Evolutionary conservation across 371 early-diverging fungal genomes (phyloP), one percentile per base, ranked within the genome.

Genomic region (Syncephalastrum contaminatum): DNA sequence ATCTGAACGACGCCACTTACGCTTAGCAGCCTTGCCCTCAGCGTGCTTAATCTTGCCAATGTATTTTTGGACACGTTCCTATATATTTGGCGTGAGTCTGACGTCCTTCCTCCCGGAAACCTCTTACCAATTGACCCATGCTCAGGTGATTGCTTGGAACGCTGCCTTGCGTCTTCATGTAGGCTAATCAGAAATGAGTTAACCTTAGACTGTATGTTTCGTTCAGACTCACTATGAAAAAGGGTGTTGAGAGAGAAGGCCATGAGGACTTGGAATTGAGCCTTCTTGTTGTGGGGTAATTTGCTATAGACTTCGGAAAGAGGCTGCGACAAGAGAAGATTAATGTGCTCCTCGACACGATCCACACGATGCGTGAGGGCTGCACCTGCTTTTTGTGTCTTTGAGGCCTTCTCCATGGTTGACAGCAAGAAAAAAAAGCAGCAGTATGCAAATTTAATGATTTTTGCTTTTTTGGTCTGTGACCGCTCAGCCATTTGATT

Each of bases 231-330:
- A 84, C 84, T 81, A 51, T 75, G 81, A 43, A 70, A 81, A 18
- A 81, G 60, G 6, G 76, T 73, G 41, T 84, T 81, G 54, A 84
- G 57, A 13, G 80, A 63, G 54, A 77, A 84, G 14, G 81, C 66
- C 25, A 84, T 48, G 4, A 84, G 22, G 6, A 84, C 66, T 58
- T 84, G 70, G 25, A 84, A 69, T 53, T 84, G 78, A 57, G 80
- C 80, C 27, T 75, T 72, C 45, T 82, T 76, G 44, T 62, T 66
- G 2, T 56, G 57, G 20, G 78, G 64, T 42, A 84, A 60, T 56
- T 73, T 81, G 4, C 71, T 67, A 22, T 75, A 66, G 1, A 71
- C 69, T 46, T 84, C 84, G 48, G 49, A 63, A 4, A 82, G 53
- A 12, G 72, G 67, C 16, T 67, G 59, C 0, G 67, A 49, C 18